phyloP scores from a whole-genome alignment of 768 basidiomycete genomes.

The Suillus variegatus region DNA sequence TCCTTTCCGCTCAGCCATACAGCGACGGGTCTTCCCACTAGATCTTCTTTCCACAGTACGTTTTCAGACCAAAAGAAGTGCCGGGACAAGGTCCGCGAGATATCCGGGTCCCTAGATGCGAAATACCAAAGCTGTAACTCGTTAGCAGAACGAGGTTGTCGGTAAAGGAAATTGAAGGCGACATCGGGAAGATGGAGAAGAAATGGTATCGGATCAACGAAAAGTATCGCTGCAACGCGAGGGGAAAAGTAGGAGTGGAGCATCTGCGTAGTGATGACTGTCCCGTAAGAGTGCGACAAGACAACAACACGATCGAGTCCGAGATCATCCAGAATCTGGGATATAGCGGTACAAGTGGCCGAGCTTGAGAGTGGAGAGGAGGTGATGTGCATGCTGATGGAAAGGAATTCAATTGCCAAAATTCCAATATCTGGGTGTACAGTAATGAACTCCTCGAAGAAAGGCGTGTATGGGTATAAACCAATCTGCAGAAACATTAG shows the following conservation, averaged over 20 bases:
- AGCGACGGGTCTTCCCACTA: constrained; percentile 33
- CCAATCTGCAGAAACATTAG: constrained; percentile 50
- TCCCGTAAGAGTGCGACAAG: constrained; percentile 64
- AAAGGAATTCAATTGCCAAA: constrained; percentile 59
- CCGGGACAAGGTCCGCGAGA: constrained; percentile 56
- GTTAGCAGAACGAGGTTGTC: constrained; percentile 48
- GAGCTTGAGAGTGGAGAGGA: constrained; percentile 44
- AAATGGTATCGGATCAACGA: constrained; percentile 69
- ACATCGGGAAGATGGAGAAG: constrained; percentile 63
- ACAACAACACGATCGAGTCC: constrained; percentile 42
- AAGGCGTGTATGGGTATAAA: constrained; percentile 54
- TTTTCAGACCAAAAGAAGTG: constrained; percentile 71
- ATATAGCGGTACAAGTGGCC: constrained; percentile 44
- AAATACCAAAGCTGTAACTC: constrained; percentile 75
- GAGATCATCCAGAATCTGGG: constrained; percentile 46
- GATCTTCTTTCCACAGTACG: constrained; percentile 59
- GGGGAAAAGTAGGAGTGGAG: constrained; percentile 38
- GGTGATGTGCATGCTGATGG: constrained; percentile 63
- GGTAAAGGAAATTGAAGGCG: constrained; percentile 68
- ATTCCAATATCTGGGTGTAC: constrained; percentile 56
- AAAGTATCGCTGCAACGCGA: constrained; percentile 45
- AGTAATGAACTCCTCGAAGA: constrained; percentile 46
- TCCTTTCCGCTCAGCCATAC: constrained; percentile 42
- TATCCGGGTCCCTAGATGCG: constrained; percentile 61
- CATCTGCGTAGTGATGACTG: constrained; percentile 55